These are phyloP conservation scores for Picea glauca DNA, from an alignment of 75 land plant species.

Conservation along the genomic window DNA sequence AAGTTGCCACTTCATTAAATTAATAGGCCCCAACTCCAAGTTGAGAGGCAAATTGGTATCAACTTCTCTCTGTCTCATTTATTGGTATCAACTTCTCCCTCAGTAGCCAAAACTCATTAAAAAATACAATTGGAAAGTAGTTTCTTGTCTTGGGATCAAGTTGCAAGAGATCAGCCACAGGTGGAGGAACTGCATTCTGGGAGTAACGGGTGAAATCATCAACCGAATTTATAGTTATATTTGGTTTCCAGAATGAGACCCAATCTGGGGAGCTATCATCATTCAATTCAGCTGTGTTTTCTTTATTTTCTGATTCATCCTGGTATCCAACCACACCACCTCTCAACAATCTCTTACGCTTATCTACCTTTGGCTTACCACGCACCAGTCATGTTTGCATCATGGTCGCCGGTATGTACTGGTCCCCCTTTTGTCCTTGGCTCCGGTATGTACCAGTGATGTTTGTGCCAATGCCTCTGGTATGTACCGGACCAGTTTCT, in stretches of 20 bases:
- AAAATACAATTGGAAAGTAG: conserved; percentile 85
- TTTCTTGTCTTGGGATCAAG: conserved; percentile 59
- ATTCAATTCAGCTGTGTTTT: conserved; percentile 18
- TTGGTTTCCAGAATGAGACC: conserved; percentile 94
- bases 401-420: no score
- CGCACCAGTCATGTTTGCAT: no score
- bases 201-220: conserved; percentile 87
- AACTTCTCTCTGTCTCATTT: conserved; percentile 74
- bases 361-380: conserved; percentile 68
- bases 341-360: conserved; percentile 64
- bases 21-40: conserved; percentile 84
- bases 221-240: conserved; percentile 89
- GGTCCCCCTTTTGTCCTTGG: no score
- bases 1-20: conserved; percentile 94
- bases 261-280: conserved; percentile 55
- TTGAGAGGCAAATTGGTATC: no score
- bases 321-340: conserved; percentile 33
- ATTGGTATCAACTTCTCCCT: conserved; percentile 82
- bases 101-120: conserved; percentile 97
- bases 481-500: no score
- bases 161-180: conserved; percentile 64
- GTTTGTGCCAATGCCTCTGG: no score
- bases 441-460: no score
- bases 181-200: conserved; percentile 62
- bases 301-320: conserved; percentile 23